A percentile compares a stretch with the other conserved stretches of the same genome.
Conservation (phyloP, 2,329 filamentous ascomycete genomes). For the Claviceps fusiformis region DNA sequence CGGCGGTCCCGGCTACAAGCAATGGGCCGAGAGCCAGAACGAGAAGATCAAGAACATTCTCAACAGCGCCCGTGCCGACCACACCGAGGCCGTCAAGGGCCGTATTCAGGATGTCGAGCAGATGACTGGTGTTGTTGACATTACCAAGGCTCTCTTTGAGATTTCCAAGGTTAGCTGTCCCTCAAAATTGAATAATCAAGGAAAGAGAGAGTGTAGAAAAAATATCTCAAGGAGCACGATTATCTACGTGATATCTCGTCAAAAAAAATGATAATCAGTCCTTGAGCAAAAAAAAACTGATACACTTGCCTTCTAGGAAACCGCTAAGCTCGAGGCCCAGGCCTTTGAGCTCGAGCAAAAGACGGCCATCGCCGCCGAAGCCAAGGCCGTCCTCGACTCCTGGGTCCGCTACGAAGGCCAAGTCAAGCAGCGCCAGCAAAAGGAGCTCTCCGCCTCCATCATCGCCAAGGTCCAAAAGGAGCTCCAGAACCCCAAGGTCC, state of each 20-base stretch:
- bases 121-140: constrained; percentile 84
- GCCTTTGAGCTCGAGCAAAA: constrained; percentile 95
- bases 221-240: too few species aligned
- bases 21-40: constrained; percentile 83
- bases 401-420: constrained; percentile 98
- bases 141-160: constrained; percentile 94
- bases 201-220: not conserved
- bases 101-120: constrained; percentile 92
- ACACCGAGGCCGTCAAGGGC: constrained; percentile 88
- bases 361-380: constrained; percentile 82
- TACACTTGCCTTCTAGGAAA: constrained; percentile 52
- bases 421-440: constrained; percentile 98
- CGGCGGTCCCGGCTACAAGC: constrained; percentile 78
- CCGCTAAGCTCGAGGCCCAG: constrained; percentile 87
- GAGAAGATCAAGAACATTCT: constrained; percentile 91
- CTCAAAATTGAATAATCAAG: not conserved
- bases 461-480: constrained; percentile 99
- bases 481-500: constrained; percentile 90
- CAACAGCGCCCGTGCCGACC: constrained; percentile 85
- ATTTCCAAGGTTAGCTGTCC: constrained; percentile 71
- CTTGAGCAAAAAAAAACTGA: too few species aligned
- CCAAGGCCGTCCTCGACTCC: constrained; percentile 89
- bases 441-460: constrained; percentile 80
- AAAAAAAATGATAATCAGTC: too few species aligned
- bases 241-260: too few species aligned